Evolutionary conservation across 1,139 yeast genomes (phyloP), one percentile per base, ranked within the genome.

Genomic region (Pichia kudriavzevii): DNA sequence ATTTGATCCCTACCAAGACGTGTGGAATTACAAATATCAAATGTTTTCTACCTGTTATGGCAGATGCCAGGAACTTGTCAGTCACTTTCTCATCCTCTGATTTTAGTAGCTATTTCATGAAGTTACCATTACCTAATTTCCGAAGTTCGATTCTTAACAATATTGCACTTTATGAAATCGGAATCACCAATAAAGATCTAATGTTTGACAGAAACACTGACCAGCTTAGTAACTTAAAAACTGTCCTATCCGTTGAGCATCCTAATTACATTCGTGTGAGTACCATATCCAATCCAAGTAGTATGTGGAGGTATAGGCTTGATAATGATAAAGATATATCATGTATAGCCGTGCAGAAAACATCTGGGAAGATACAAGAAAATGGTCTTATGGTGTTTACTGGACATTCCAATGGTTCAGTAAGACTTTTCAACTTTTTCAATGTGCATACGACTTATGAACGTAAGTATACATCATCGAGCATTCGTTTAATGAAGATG

Each of bases 331-430:
- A 36, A 20, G 40, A 40, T 19, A 39, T 43, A 18, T 15, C 16
- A 26, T 32, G 40, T 18, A n/a, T 39, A 19, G 11, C 25, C 10
- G 12, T 22, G n/a, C 33, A 36, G 12, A 7, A 27, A 12, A 31
- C 36, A 13, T 38, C 40, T 5, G 17, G 17, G 22, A 26, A 10
- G 18, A 7, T 35, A 12, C 12, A 36, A 11, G 22, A 32, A 13
- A 26, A 18, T 23, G 40, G 40, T 7, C 19, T 28, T 21, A 14
- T 31, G 5, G 9, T 39, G 10, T 7, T 48, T 6, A 35, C 48
- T 3, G 56, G 56, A 3, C 45, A 42, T 20, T 36, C 45, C 2
- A 49, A 52, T 36, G 58, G 58, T 7, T 20, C 47, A 3, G 22
- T 54, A 10, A 39, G 49, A 22, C n/a, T 54, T 7, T 17, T 32